Evolutionary conservation across 2,329 filamentous ascomycete genomes (phyloP).

Genomic region (Cryphonectria naterciae): DNA sequence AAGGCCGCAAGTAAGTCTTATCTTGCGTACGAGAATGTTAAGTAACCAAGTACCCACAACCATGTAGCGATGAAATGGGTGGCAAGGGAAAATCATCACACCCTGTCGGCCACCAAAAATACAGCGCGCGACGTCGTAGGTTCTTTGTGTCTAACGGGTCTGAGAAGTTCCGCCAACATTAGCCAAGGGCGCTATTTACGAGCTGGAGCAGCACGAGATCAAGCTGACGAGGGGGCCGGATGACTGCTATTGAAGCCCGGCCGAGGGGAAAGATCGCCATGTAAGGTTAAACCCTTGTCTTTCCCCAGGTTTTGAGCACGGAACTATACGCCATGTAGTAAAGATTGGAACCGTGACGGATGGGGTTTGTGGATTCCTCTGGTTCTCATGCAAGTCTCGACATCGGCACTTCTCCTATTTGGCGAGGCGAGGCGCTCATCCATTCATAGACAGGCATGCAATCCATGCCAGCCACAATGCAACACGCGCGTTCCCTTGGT

Average conservation of each 20-base stretch:
- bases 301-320: slow-evolving; percentile 16
- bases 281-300: slow-evolving; percentile 7
- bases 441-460: neutral
- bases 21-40: neutral
- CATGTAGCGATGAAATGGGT: neutral
- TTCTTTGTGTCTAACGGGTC: slow-evolving; percentile 22
- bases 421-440: neutral
- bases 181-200: neutral
- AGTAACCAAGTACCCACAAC: neutral
- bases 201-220: slow-evolving; percentile 27
- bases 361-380: neutral
- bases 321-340: slow-evolving; percentile 2
- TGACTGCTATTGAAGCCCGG: neutral
- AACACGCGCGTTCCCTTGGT: neutral
- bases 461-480: slow-evolving; percentile 1
- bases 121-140: neutral
- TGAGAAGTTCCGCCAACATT: slow-evolving; percentile 25
- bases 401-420: slow-evolving; percentile 28
- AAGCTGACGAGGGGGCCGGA: slow-evolving; percentile 17
- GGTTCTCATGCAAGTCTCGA: neutral
- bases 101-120: slow-evolving; percentile 1
- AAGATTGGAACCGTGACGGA: slow-evolving; percentile 11
- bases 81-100: neutral
- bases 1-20: neutral
- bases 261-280: neutral